Evolutionary conservation across 148 eudicot genomes (phyloP).

Genomic region (Silene uniflora): DNA sequence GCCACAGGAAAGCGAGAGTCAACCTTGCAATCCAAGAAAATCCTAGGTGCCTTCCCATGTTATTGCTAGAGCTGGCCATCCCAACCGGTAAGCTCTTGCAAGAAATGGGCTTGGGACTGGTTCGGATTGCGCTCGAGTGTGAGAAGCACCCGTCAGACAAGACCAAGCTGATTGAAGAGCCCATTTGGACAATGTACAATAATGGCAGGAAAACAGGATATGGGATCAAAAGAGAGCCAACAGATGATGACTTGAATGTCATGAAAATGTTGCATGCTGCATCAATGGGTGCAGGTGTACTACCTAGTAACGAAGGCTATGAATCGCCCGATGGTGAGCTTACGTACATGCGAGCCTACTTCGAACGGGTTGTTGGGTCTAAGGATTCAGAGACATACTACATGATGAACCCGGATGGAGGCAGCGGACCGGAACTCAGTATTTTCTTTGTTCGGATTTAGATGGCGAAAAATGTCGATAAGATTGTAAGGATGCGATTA

Average conservation of each 20-base stretch:
- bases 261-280: constrained; percentile 71
- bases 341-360: constrained; percentile 79
- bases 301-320: constrained; percentile 41
- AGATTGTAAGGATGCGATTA: not conserved
- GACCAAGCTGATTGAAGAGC: constrained; percentile 68
- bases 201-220: constrained; percentile 76
- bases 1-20: constrained; percentile 58
- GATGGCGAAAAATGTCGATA: not conserved
- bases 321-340: constrained; percentile 60
- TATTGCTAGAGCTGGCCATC: constrained; percentile 68
- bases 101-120: constrained; percentile 84
- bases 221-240: constrained; percentile 71
- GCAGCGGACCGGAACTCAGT: constrained; percentile 81
- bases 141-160: constrained; percentile 54
- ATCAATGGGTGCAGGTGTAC: constrained; percentile 91
- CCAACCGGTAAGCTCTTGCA: constrained; percentile 76
- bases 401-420: constrained; percentile 89
- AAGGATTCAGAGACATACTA: constrained; percentile 85
- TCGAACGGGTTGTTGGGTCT: constrained; percentile 72
- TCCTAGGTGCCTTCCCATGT: constrained; percentile 66
- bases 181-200: constrained; percentile 89
- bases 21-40: constrained; percentile 77
- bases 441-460: constrained; percentile 76
- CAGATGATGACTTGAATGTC: constrained; percentile 65
- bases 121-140: constrained; percentile 75